Base-by-base conservation (phyloP, 169 alveolate species). In the Cryptosporidium xiaoi region DNA sequence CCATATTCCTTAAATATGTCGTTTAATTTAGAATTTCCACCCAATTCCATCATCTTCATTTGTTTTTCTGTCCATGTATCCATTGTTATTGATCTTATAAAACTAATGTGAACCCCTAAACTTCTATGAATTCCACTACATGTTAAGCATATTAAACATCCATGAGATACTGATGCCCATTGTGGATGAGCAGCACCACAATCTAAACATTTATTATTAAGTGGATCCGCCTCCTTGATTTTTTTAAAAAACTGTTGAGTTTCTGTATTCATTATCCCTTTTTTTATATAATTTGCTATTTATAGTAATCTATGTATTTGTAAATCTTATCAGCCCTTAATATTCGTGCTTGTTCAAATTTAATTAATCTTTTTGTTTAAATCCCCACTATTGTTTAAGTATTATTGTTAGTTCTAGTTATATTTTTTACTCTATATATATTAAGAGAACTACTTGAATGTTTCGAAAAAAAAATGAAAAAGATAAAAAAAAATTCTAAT, bases 101-200 rank as follows among this genome's bases (percentile, higher is more conserved):
- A 95, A 64, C 98, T 95, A 64, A 95, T 94, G 64, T 95, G 97
- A 4, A 96, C 97, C 1, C 99, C 99, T 82, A 96, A 90, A 33
- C 97, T 93, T 46, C 98, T 83, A 62, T 95, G 98, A 13, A 90
- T 91, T 1, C 98, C 97, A 50, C 99, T 95, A 84, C 99, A 97
- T 82, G 96, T 95, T 55, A 96, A 92, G 87, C 99, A 97, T 50
- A 97, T 92, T 91, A 96, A 95, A 66, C 96, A 95, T 20, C 98
- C 98, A 91, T 96, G 96, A 51, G 96, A 95, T n/a, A 97, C 95
- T 29, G 98, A 95, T 29, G 98, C 98, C 99, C 99, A 97, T 68
- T 96, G 94, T 8, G 99, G 99, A 13, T 96, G 96, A 27, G 93
- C 83, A 3, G 96, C 87, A 10, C 97, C 94, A 90, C 97, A 94